Evolutionary conservation across 805 yeast genomes (phyloP).

Genomic region (Cyberlindnera xishuangbannaensis): DNA sequence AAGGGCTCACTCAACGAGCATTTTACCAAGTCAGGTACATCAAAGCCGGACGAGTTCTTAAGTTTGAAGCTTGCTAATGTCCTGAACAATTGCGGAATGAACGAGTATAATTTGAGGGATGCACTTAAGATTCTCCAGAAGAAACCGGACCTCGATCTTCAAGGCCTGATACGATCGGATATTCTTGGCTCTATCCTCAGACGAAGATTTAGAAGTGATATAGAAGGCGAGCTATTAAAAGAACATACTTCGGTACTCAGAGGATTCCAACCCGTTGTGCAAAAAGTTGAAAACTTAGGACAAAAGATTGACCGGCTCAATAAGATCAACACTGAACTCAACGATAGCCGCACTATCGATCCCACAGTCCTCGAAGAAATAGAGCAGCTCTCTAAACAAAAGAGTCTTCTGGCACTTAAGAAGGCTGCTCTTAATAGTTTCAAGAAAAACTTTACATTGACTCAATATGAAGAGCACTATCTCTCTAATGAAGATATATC

Average conservation of each 20-base stretch:
- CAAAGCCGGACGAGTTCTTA: conserved; percentile 28
- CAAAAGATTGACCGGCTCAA: conserved; percentile 18
- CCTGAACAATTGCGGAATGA: conserved; percentile 28
- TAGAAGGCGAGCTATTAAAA: conserved; percentile 55
- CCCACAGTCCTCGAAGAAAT: conserved; percentile 16
- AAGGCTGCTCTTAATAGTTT: conserved; percentile 47
- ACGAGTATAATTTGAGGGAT: conserved; percentile 29
- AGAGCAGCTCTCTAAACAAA: conserved; percentile 16
- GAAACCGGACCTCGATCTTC: conserved; percentile 25
- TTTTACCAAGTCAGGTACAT: conserved; percentile 2
- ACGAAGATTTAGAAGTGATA: conserved; percentile 50
- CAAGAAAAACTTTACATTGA: conserved; percentile 58
- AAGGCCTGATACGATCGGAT: conserved; percentile 26
- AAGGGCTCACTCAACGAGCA: conserved; percentile 4
- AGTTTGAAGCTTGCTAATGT: conserved; percentile 31
- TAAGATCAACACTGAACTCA: conserved; percentile 10
- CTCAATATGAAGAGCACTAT: conserved; percentile 63
- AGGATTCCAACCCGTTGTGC: conserved; percentile 39
- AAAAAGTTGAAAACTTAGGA: conserved; percentile 32
- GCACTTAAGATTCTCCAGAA: conserved; percentile 29
- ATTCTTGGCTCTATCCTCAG: conserved; percentile 56
- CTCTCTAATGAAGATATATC: conserved; percentile 38
- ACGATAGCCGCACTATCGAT: conserved; percentile 11
- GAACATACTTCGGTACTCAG: conserved; percentile 47
- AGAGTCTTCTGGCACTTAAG: conserved; percentile 32